These are phyloP conservation scores for Dalbergia cochinchinensis DNA, from an alignment of 306 rosid species.

Conservation along the genomic window DNA sequence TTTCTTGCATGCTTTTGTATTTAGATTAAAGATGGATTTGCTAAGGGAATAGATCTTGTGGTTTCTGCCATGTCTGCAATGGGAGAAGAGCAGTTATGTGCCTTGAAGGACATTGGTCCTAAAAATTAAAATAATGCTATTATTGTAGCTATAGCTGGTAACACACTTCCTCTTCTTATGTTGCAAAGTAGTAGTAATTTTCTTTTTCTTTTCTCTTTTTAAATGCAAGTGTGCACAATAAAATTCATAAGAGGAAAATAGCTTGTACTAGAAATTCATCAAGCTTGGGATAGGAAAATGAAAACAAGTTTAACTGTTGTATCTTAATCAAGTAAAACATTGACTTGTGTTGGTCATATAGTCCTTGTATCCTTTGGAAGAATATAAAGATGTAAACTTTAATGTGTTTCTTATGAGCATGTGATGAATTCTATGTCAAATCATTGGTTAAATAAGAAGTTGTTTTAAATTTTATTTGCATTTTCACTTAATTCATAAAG, in stretches of 20 bases:
- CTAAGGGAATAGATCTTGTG: slow-evolving; percentile 78
- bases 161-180: slow-evolving; percentile 23
- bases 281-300: slow-evolving; percentile 28
- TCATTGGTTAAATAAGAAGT: too few relatives aligned
- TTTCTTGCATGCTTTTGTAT: slow-evolving; percentile 15
- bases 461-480: too few relatives aligned
- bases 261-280: slow-evolving; percentile 40
- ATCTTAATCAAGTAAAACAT: slow-evolving; percentile 21
- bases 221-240: slow-evolving; percentile 53
- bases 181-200: slow-evolving; percentile 34
- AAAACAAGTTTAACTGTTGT: slow-evolving; percentile 28
- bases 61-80: slow-evolving; percentile 82
- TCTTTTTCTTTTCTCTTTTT: slow-evolving; percentile 25
- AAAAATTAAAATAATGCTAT: slow-evolving; percentile 59
- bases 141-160: slow-evolving; percentile 52
- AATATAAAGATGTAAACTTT: too few relatives aligned
- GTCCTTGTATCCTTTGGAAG: too few relatives aligned
- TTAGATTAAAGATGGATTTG: slow-evolving; percentile 77
- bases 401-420: too few relatives aligned
- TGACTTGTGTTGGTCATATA: too few relatives aligned
- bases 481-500: too few relatives aligned
- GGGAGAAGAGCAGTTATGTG: slow-evolving; percentile 81
- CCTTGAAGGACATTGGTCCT: slow-evolving; percentile 83
- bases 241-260: slow-evolving; percentile 42
- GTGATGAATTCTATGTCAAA: too few relatives aligned